A percentile compares a stretch with the other conserved stretches of the same genome.
These are phyloP conservation scores for Saraca asoca DNA, from an alignment of 331 rosid species.

Conservation along the genomic window DNA sequence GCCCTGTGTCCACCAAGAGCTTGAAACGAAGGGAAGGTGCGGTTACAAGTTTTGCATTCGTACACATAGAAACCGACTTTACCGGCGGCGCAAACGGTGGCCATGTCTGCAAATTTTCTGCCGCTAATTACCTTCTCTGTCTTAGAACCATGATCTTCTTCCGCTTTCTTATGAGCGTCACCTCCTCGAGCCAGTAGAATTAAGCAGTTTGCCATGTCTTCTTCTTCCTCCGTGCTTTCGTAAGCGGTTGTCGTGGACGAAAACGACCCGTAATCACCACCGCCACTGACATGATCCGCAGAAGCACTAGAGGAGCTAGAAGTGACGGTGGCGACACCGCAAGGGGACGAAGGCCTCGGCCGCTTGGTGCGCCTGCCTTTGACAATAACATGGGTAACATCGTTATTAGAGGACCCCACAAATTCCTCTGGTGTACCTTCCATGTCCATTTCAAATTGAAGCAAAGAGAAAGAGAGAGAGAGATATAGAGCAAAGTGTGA, in stretches of 20 bases:
- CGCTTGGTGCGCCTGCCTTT: conserved; percentile 74
- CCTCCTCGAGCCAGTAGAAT: conserved; percentile 70
- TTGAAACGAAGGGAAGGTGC: conserved; percentile 85
- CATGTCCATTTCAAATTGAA: conserved; percentile 34
- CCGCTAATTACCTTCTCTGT: conserved; percentile 19
- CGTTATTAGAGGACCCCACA: conserved; percentile 30
- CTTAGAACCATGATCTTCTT: no score
- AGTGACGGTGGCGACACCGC: conserved; percentile 22
- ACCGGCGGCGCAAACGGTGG: background rate
- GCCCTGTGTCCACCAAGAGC: conserved; percentile 98
- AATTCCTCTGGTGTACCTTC: conserved; percentile 43
- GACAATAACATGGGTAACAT: conserved; percentile 34
- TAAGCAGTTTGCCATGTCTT: conserved; percentile 93
- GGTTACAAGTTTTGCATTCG: conserved; percentile 91
- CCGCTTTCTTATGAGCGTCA: conserved; percentile 1
- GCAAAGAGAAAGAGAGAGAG: conserved; percentile 10
- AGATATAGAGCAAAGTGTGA: conserved; percentile 8
- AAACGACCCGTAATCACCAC: conserved; percentile 45
- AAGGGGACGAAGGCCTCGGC: conserved; percentile 36
- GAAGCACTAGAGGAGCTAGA: conserved; percentile 61
- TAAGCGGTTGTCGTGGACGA: conserved; percentile 52
- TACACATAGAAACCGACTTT: conserved; percentile 49
- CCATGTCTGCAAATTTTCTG: conserved; percentile 12
- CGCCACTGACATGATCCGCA: conserved; percentile 6
- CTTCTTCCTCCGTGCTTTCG: conserved; percentile 70